Evolutionary conservation across 768 basidiomycete genomes (phyloP), one percentile per base, ranked within the genome.

Genomic region (Symmetrospora coprosmae): DNA sequence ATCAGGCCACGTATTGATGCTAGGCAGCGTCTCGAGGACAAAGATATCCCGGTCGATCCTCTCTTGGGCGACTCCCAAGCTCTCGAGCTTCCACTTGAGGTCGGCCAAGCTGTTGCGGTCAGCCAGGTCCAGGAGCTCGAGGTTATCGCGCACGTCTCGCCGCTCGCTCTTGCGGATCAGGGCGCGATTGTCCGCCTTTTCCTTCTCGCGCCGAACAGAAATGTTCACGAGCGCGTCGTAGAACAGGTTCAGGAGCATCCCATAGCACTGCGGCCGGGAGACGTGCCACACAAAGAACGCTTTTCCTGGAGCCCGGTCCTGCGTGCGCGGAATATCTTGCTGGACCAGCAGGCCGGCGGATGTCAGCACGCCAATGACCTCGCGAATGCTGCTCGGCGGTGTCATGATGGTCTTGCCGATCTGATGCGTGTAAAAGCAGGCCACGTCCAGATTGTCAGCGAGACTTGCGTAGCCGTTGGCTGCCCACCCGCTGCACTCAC

Each of bases 251-350:
- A 92, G 75, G 21, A 94, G 77, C 11, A 82, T 77, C 21, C 84
- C 81, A 68, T 86, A 87, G 9, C 86, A 85, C 70, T 88, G 86
- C 34, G 79, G 75, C 8, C 87, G 77, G 73, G 96, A 88, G 50
- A 94, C 85, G 71, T 84, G 88, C 92, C 92, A 97, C 31, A 96
- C 80, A 74, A 87, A 96, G 71, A 89, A 86, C 47, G 84, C 90
- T 25, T 88, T 79, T 0, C 83, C 80, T 3, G 89, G 86, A 71
- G 87, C 87, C 47, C 89, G 84, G 70, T 92, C 89, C 21, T 85
- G 82, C 66, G 82, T 86, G 73, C 85, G 85, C 4, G 94, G 86
- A 1, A 96, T 84, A 72, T 96, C 91, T 75, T 94, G 89, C 11
- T 85, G 83, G 69, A 85, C 87, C 66, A 97, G 82, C 53, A 97